These are phyloP conservation scores for Recurvomyces mirabilis DNA, from an alignment of 495 filamentous ascomycete genomes.

Conservation along the genomic window DNA sequence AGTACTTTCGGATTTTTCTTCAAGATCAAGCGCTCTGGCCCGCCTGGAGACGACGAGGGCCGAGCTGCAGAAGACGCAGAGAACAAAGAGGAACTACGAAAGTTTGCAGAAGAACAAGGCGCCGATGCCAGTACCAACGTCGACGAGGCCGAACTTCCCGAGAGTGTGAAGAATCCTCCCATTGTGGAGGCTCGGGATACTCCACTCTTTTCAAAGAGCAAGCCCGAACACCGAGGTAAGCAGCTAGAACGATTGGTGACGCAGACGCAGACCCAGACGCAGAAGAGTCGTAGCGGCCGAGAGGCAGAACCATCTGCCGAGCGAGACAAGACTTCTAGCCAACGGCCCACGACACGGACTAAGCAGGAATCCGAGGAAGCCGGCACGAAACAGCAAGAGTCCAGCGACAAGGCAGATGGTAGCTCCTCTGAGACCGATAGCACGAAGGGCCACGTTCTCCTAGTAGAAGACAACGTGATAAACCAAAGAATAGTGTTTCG, in stretches of 20 bases:
- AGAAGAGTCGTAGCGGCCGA: too few species aligned
- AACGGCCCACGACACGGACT: too few species aligned
- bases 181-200: not conserved
- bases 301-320: too few species aligned
- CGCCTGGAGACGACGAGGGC: not conserved
- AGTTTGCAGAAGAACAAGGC: not conserved
- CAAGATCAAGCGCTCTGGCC: conserved; percentile 20
- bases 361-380: too few species aligned
- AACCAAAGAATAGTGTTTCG: conserved; percentile 28
- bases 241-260: too few species aligned
- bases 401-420: not conserved
- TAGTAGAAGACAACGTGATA: conserved; percentile 27
- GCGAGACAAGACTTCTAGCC: too few species aligned
- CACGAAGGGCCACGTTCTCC: conserved; percentile 1
- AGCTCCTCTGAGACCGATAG: too few species aligned
- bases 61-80: not conserved
- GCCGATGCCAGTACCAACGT: not conserved
- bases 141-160: not conserved
- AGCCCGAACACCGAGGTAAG: too few species aligned
- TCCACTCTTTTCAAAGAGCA: not conserved
- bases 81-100: not conserved
- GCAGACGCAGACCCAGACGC: too few species aligned
- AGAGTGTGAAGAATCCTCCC: conserved; percentile 5
- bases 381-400: not conserved
- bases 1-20: conserved; percentile 31